A percentile compares a stretch with the other conserved stretches of the same genome.
These are phyloP conservation scores for Capsella bursapastoris DNA, from an alignment of 345 rosid species.

Conservation along the genomic window DNA sequence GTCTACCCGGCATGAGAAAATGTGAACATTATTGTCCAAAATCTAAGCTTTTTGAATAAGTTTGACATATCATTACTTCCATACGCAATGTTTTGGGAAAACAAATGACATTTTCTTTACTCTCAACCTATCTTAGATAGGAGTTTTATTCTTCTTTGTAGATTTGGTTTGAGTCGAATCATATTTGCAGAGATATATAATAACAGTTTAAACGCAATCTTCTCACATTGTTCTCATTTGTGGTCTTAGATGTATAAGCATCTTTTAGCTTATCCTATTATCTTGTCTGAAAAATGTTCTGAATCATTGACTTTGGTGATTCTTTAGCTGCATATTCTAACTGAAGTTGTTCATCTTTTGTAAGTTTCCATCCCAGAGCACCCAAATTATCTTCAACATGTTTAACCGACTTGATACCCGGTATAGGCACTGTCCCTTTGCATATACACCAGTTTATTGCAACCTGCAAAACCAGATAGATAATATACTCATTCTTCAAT, in stretches of 20 bases:
- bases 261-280: conserved; percentile 19
- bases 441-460: conserved; percentile 96
- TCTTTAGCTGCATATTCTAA: conserved; percentile 68
- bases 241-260: conserved; percentile 4
- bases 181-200: too few species aligned
- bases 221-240: not conserved
- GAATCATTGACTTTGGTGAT: conserved; percentile 81
- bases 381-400: conserved; percentile 88
- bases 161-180: too few species aligned
- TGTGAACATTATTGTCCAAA: not conserved
- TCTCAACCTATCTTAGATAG: too few species aligned
- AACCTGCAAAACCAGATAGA: conserved; percentile 49
- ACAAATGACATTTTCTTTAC: too few species aligned
- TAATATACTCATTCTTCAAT: conserved; percentile 2
- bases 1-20: not conserved
- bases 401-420: conserved; percentile 75
- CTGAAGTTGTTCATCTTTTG: conserved; percentile 68
- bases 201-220: not conserved
- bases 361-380: conserved; percentile 79
- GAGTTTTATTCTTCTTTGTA: too few species aligned
- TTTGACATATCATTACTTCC: too few species aligned
- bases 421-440: conserved; percentile 86
- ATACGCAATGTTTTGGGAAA: too few species aligned
- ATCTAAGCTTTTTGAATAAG: not conserved
- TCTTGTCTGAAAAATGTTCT: conserved; percentile 85